Evolutionary conservation across 2,329 filamentous ascomycete genomes (phyloP).

Genomic region (Penicillium sp.): DNA sequence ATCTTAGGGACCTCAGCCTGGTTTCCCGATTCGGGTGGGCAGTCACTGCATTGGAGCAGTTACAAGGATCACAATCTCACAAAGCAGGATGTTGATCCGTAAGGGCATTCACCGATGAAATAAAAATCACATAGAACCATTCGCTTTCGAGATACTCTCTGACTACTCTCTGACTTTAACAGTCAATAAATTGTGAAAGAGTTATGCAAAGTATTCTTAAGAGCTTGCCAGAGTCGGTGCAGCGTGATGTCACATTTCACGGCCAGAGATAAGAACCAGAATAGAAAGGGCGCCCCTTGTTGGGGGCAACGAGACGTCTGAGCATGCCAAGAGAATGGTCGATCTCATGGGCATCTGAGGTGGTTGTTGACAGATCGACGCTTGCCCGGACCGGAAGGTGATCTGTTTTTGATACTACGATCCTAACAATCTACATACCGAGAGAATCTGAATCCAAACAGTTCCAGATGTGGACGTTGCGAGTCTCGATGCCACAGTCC

Average conservation of each 20-base stretch:
- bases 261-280: neutral
- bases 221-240: neutral
- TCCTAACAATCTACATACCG: neutral
- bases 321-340: neutral
- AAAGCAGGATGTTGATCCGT: too few species aligned
- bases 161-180: too few species aligned
- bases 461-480: too few species aligned
- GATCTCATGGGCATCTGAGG: neutral
- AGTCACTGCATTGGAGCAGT: too few species aligned
- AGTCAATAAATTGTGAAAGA: neutral
- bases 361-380: neutral
- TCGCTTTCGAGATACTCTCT: too few species aligned
- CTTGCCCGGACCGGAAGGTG: too few species aligned
- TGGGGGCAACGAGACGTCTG: neutral
- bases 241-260: neutral
- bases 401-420: neutral
- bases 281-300: neutral
- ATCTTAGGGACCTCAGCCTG: neutral
- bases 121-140: too few species aligned
- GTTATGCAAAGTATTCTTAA: too few species aligned
- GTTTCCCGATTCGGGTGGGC: neutral
- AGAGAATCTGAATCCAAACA: too few species aligned
- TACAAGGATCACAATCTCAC: too few species aligned
- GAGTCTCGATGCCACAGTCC: too few species aligned
- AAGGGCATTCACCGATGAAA: too few species aligned